phyloP scores from a whole-genome alignment of 805 yeast genomes.

The Clavispora phyllophila region DNA sequence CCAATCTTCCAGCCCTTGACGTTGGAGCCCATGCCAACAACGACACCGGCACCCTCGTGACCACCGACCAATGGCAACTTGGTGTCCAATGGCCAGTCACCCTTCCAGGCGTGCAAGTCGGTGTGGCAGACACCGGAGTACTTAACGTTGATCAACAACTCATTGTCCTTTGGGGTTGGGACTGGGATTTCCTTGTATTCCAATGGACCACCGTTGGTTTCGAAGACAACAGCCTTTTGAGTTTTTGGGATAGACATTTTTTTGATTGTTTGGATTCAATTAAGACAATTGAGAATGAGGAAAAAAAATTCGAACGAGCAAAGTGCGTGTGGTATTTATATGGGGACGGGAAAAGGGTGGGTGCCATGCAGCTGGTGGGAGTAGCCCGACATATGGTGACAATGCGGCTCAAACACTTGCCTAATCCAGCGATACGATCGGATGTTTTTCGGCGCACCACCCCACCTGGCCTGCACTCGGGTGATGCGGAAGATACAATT shows the following conservation, averaged over 20 bases:
- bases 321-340: neutral
- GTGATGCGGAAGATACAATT: too few species aligned
- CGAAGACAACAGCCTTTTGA: constrained; percentile 41
- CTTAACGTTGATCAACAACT: constrained; percentile 39
- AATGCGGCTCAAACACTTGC: neutral
- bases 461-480: neutral
- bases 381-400: constrained; percentile 1
- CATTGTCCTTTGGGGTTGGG: constrained; percentile 37
- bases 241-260: constrained; percentile 30
- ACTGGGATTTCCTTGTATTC: constrained; percentile 37
- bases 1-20: constrained; percentile 41
- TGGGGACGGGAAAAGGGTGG: neutral
- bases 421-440: neutral
- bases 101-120: constrained; percentile 45
- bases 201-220: constrained; percentile 39
- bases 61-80: constrained; percentile 45
- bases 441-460: neutral
- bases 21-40: constrained; percentile 38
- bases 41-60: constrained; percentile 47
- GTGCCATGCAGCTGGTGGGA: neutral
- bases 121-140: constrained; percentile 46
- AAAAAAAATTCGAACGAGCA: neutral
- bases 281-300: neutral
- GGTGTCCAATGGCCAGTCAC: constrained; percentile 43
- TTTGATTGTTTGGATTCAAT: neutral